A percentile compares a stretch with the other conserved stretches of the same genome.
These are phyloP conservation scores for Sporobolomyces phaffii DNA, from an alignment of 768 basidiomycete genomes.

Conservation along the genomic window DNA sequence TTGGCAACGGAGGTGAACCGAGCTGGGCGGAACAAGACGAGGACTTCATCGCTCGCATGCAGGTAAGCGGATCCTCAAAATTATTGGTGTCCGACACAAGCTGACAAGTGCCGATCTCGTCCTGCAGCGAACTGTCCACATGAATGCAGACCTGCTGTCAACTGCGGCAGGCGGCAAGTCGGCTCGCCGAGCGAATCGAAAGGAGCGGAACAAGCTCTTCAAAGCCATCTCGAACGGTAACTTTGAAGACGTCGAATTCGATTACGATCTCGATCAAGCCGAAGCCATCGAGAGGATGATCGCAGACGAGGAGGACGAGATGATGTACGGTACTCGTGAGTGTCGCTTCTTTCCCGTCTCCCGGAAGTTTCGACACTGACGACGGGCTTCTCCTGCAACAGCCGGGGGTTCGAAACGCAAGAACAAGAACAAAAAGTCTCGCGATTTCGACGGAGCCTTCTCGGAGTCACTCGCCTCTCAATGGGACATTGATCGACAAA, in stretches of 20 bases:
- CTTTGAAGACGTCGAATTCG: constrained; percentile 30
- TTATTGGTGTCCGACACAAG: no score
- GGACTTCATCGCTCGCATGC: constrained; percentile 24
- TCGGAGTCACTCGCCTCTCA: constrained; percentile 59
- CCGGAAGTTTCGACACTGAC: background rate
- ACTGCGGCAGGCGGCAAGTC: constrained; percentile 10
- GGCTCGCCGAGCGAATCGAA: constrained; percentile 24
- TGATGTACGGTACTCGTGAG: constrained; percentile 5
- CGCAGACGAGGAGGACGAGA: constrained; percentile 19
- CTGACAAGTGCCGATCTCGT: no score
- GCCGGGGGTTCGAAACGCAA: constrained; percentile 20
- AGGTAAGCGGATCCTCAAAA: constrained; percentile 13
- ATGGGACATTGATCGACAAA: constrained; percentile 75
- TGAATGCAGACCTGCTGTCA: constrained; percentile 26
- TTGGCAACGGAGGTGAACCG: constrained; percentile 7
- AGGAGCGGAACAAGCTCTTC: constrained; percentile 38
- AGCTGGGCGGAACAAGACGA: constrained; percentile 37
- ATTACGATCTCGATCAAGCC: constrained; percentile 30
- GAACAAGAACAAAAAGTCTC: constrained; percentile 50
- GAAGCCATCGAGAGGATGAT: constrained; percentile 21
- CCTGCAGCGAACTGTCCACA: constrained; percentile 13
- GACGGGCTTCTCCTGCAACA: background rate
- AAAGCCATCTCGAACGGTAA: constrained; percentile 29
- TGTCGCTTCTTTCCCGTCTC: background rate
- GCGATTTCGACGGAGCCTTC: constrained; percentile 46